Evolutionary conservation across 495 filamentous ascomycete species (phyloP), one percentile per base, ranked within the genome.

Genomic region (Lasiosphaeriaceae sp.): DNA sequence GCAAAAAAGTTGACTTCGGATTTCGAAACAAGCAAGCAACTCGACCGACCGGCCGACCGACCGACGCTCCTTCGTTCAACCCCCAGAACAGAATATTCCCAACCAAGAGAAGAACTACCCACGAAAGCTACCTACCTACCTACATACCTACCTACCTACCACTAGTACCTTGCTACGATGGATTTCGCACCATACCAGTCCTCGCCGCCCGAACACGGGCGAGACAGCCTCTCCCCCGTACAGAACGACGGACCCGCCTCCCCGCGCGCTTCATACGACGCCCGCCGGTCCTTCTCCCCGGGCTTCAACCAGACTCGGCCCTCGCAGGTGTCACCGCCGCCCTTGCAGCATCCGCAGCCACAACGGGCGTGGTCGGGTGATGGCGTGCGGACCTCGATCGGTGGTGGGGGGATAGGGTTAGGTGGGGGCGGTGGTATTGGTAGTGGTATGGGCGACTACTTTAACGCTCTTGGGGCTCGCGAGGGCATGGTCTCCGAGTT

Each of bases 141-240:
- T 31, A 31, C 26, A 3, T 31, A 31, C 26, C 26, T 31, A 31
- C 26, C 26, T 31, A 31, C 26, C 26, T 9, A 31, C 26, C 4
- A 31, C 26, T 31, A 31, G 26, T 31, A 31, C 26, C 3, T n/a
- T 5, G 14, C 8, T 9, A 45, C 51, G 2, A 95, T 95, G 89
- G 90, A 96, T 73, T 97, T 97, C 73, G 93, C 93, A 24, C 93
- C 93, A 29, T 97, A 97, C 74, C 93, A 97, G 79, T 80, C 91
- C 73, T 86, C 86, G 56, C 86, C 88, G 12, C 91, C 91, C 21
- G 90, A 93, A 77, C 77, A 82, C 63, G 81, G 81, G 65, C 82
- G 89, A 31, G 9, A 3, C 61, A 83, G 84, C 45, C 82, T 87
- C 71, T 93, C 86, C 16, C 90, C 84, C 41, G 85, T 80, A 58